Conservation (phyloP, 441 rosid species). For the Arabidopsis lyrata region DNA sequence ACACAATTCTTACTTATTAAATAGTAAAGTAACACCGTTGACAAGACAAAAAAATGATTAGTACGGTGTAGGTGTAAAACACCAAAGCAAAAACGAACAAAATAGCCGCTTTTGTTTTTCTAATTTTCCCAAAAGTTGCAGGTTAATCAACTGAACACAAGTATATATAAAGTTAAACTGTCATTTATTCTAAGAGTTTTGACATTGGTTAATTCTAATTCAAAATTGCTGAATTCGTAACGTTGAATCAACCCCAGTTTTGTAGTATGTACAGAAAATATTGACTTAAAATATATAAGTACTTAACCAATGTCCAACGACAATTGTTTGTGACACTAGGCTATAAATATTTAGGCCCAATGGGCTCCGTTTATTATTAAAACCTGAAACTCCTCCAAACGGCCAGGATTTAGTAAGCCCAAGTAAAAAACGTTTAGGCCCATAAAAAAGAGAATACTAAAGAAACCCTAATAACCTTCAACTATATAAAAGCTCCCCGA, state of each 20-base stretch:
- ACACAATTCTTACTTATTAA: neutral
- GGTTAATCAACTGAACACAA: neutral
- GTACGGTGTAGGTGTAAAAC: neutral
- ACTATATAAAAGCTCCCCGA: slow-evolving; percentile 26
- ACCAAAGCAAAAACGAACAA: neutral
- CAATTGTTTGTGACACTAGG: too few relatives aligned
- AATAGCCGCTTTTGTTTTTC: too few relatives aligned
- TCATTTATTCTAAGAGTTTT: neutral
- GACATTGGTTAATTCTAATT: neutral
- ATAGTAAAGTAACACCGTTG: neutral
- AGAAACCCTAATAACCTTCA: slow-evolving; percentile 31
- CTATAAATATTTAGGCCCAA: neutral
- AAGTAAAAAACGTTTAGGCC: neutral
- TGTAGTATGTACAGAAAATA: neutral
- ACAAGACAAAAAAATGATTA: neutral
- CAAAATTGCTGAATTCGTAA: neutral
- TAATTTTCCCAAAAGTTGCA: neutral
- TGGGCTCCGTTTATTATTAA: neutral
- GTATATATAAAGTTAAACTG: too few relatives aligned
- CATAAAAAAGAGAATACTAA: neutral
- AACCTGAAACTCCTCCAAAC: neutral
- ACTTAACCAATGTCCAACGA: too few relatives aligned
- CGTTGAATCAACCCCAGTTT: neutral
- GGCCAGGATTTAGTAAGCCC: slow-evolving; percentile 10
- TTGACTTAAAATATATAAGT: too few relatives aligned